Evolutionary conservation across 331 rosid genomes (phyloP), one percentile per base, ranked within the genome.

Genomic region (Rhamnella rubrinervis): DNA sequence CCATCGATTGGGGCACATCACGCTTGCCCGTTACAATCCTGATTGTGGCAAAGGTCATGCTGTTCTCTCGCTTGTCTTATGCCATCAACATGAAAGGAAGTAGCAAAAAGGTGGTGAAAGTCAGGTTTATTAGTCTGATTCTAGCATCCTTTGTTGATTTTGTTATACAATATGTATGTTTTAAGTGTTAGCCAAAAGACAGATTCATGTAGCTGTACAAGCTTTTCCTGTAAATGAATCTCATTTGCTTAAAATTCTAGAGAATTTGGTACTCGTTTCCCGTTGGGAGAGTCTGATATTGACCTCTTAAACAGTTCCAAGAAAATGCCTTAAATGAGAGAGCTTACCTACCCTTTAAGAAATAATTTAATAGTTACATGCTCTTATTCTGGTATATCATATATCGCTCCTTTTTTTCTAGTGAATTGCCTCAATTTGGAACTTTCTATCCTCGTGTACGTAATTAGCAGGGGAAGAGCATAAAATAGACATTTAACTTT

Each of bases 201-300:
- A 61, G 51, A 59, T 46, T 31, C 15, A 41, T 21, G 23, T 23
- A 56, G 60, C 39, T 80, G 73, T 58, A 66, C 63, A 81, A 81
- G 69, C 58, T 63, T 56, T 68, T 46, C 59, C 66, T 67, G 52
- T 69, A 57, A 58, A 11, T 56, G 7, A 4, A 52, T 15, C 20
- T 52, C 6, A 70, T 55, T 21, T 50, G 61, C 65, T 20, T 47
- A 56, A n/a, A 78, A 61, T 75, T 72, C 47, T 35, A 69, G 51
- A 65, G 59, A 44, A 16, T 44, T 67, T 67, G 55, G 61, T 56
- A 17, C 65, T 67, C 49, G 55, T 44, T n/a, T 73, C 70, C 64
- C 51, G 73, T 69, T 77, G 80, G 76, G 52, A 57, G 25, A 74
- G 71, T 51, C 59, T 80, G 89, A 86, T 76, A 21, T 65, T 77